phyloP scores from a whole-genome alignment of 306 rosid genomes.

The Quercus glauca region DNA sequence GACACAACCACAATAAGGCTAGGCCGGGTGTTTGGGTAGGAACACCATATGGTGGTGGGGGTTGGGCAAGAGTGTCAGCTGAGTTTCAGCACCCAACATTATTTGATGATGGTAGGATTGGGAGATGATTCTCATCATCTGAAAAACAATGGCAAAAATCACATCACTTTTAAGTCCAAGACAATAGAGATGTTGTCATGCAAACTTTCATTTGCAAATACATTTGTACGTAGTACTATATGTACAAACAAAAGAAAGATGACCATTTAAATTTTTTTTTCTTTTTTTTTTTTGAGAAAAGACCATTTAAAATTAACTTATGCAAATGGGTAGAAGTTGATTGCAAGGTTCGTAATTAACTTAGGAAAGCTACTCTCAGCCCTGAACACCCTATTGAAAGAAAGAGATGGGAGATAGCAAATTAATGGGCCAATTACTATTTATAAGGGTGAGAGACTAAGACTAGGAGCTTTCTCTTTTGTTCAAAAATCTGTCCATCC shows the following conservation, averaged over 20 bases:
- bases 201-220: background rate
- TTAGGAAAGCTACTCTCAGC: no score
- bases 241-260: background rate
- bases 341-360: no score
- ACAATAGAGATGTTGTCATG: background rate
- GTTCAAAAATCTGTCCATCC: no score
- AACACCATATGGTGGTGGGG: background rate
- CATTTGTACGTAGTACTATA: background rate
- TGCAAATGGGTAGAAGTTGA: no score
- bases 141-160: background rate
- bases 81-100: background rate
- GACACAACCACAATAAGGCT: slow-evolving; percentile 31
- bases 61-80: background rate
- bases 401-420: no score
- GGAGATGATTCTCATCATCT: background rate
- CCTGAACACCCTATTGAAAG: no score
- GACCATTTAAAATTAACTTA: no score
- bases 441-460: no score
- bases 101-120: background rate
- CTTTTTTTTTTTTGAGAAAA: no score
- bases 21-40: background rate
- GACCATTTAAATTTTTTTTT: background rate
- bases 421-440: no score
- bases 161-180: no score
- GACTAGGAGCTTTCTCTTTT: no score